These are phyloP conservation scores for Oemleria cerasiformis DNA, from an alignment of 306 rosid genomes.

Conservation along the genomic window DNA sequence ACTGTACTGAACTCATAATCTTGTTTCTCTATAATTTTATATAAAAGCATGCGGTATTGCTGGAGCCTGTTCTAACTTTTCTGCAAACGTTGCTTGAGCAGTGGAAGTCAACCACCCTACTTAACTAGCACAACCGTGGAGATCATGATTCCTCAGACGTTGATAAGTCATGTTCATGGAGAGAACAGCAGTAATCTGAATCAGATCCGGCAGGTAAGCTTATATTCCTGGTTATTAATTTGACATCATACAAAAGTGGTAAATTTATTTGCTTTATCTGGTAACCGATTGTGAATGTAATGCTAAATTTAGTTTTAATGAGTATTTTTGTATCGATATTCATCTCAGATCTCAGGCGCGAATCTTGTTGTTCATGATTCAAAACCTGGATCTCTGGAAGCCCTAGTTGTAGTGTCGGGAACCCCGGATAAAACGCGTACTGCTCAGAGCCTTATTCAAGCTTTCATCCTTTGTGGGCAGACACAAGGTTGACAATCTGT, in stretches of 20 bases:
- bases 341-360: slow-evolving; percentile 66
- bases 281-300: background rate
- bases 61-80: slow-evolving; percentile 13
- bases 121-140: slow-evolving; percentile 43
- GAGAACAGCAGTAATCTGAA: slow-evolving; percentile 56
- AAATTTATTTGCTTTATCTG: background rate
- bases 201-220: slow-evolving; percentile 73
- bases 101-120: slow-evolving; percentile 46
- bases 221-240: slow-evolving; percentile 10
- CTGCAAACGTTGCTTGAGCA: slow-evolving; percentile 28
- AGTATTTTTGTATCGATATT: background rate
- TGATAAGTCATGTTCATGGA: slow-evolving; percentile 57
- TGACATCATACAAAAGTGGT: background rate
- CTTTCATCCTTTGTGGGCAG: slow-evolving; percentile 71
- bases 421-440: slow-evolving; percentile 52
- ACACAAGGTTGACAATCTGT: slow-evolving; percentile 32
- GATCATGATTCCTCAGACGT: slow-evolving; percentile 58
- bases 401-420: slow-evolving; percentile 53
- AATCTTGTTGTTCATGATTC: slow-evolving; percentile 58
- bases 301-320: background rate
- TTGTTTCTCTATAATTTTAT: background rate
- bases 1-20: background rate
- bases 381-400: slow-evolving; percentile 59
- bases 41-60: background rate
- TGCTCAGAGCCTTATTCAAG: slow-evolving; percentile 85